A percentile compares a stretch with the other conserved stretches of the same genome.
These are phyloP conservation scores for Clitopilus hobsonii DNA, from an alignment of 768 basidiomycete species.

Conservation along the genomic window DNA sequence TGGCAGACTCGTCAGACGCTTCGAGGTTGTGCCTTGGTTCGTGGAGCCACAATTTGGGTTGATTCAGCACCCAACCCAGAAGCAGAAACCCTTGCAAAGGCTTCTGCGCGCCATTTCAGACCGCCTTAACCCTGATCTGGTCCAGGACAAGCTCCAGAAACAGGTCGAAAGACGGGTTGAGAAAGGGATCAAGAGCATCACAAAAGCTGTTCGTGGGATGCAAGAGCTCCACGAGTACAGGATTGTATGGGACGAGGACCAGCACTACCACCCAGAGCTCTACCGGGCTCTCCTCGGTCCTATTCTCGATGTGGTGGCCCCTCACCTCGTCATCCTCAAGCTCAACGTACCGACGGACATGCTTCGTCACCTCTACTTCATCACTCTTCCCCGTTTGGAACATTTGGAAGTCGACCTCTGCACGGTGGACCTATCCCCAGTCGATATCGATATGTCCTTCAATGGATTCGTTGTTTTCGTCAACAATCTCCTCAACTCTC, in stretches of 20 bases:
- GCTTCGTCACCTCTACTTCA: constrained; percentile 25
- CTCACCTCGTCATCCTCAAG: constrained; percentile 25
- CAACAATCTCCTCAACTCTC: constrained; percentile 33
- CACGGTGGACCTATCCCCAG: constrained; percentile 20
- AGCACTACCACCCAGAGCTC: constrained; percentile 28
- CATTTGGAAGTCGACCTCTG: constrained; percentile 30
- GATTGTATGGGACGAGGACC: constrained; percentile 34
- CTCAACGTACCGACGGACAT: constrained; percentile 35
- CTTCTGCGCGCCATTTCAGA: constrained; percentile 20
- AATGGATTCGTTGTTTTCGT: constrained; percentile 41
- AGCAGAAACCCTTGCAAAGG: constrained; percentile 12
- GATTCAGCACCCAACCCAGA: neutral
- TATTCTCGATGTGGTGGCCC: constrained; percentile 26
- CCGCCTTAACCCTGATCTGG: constrained; percentile 24
- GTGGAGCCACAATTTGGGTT: constrained; percentile 19
- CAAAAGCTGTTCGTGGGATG: constrained; percentile 26
- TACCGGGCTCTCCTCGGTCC: constrained; percentile 32
- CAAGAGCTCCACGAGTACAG: constrained; percentile 29
- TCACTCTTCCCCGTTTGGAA: constrained; percentile 29
- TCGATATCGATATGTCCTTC: constrained; percentile 28
- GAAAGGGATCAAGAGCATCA: constrained; percentile 31
- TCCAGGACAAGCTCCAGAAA: constrained; percentile 25
- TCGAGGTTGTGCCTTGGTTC: constrained; percentile 37
- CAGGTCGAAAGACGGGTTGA: constrained; percentile 27
- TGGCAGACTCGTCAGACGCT: constrained; percentile 24